Percentiles rank a stretch among this genome's conserved stretches.
These are phyloP conservation scores for Triticum monococcum DNA, from an alignment of 176 grass and related monocot genomes.

Conservation along the genomic window DNA sequence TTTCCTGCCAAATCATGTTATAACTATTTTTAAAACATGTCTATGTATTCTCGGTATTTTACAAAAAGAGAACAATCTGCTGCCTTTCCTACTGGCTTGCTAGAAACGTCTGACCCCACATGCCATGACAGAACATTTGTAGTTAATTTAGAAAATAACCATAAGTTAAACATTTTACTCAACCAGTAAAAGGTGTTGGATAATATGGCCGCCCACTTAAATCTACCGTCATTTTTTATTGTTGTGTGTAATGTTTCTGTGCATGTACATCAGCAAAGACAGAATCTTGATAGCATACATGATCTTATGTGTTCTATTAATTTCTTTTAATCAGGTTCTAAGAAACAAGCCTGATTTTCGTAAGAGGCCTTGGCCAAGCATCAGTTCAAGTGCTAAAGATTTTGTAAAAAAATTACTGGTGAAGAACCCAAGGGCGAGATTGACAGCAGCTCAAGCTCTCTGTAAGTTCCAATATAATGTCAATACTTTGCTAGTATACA, in stretches of 20 bases:
- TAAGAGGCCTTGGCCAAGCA: slow-evolving; percentile 86
- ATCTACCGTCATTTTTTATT: slow-evolving; percentile 10
- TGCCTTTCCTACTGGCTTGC: neutral
- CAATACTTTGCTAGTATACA: slow-evolving; percentile 6
- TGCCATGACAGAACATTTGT: neutral
- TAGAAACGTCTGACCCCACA: neutral
- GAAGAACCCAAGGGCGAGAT: slow-evolving; percentile 90
- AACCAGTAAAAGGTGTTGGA: neutral
- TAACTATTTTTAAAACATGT: neutral
- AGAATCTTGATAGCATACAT: neutral
- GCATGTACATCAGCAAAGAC: slow-evolving; percentile 29
- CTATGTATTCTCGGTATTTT: neutral
- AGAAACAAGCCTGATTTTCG: slow-evolving; percentile 95
- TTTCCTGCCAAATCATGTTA: slow-evolving; percentile 8
- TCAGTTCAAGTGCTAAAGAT: slow-evolving; percentile 87
- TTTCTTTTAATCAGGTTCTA: slow-evolving; percentile 66
- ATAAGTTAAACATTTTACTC: slow-evolving; percentile 11
- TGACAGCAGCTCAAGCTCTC: slow-evolving; percentile 98
- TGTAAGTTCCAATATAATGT: slow-evolving; percentile 55
- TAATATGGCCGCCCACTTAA: neutral
- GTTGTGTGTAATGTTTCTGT: slow-evolving; percentile 8
- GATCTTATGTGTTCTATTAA: slow-evolving; percentile 28
- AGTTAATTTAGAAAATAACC: slow-evolving; percentile 6
- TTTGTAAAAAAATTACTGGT: slow-evolving; percentile 90
- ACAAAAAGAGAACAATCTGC: neutral